Evolutionary conservation across 805 yeast species (phyloP).

Genomic region (Gaillardinia entomophila): DNA sequence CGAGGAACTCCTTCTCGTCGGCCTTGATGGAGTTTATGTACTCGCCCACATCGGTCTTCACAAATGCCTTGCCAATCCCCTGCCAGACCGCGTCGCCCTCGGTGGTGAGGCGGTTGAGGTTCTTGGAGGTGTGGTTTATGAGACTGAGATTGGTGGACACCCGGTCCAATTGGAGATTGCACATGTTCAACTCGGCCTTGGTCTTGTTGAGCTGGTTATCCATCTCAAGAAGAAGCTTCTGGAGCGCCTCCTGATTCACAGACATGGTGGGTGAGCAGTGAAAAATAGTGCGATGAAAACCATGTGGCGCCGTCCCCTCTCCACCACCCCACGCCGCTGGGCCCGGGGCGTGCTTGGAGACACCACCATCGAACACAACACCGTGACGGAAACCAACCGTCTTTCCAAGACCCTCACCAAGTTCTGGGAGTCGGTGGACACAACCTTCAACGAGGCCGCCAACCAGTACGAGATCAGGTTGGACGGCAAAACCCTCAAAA

Average conservation of each 20-base stretch:
- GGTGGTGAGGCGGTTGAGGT: constrained; percentile 39
- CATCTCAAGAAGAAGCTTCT: constrained; percentile 59
- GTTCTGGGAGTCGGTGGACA: constrained; percentile 76
- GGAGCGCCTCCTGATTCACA: constrained; percentile 41
- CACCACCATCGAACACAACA: constrained; percentile 45
- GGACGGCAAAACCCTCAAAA: constrained; percentile 71
- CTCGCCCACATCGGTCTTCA: constrained; percentile 36
- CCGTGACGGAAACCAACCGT: constrained; percentile 59
- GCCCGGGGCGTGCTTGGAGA: constrained; percentile 13
- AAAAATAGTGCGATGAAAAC: too few relatives aligned
- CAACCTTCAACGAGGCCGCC: constrained; percentile 22
- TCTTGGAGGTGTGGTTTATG: constrained; percentile 51
- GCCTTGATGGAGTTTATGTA: constrained; percentile 45
- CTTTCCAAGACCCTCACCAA: constrained; percentile 61
- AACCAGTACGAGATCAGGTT: constrained; percentile 49
- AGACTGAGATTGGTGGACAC: constrained; percentile 46
- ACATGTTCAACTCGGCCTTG: constrained; percentile 53
- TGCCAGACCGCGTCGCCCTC: constrained; percentile 62
- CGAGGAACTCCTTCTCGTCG: constrained; percentile 52
- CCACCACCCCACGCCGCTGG: constrained; percentile 12
- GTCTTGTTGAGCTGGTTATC: constrained; percentile 56
- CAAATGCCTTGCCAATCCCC: constrained; percentile 76
- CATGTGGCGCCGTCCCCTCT: too few relatives aligned
- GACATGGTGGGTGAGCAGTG: too few relatives aligned
- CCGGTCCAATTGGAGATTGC: constrained; percentile 45